Conservation (phyloP, 163 green algal species). For the Volvox carteri region DNA sequence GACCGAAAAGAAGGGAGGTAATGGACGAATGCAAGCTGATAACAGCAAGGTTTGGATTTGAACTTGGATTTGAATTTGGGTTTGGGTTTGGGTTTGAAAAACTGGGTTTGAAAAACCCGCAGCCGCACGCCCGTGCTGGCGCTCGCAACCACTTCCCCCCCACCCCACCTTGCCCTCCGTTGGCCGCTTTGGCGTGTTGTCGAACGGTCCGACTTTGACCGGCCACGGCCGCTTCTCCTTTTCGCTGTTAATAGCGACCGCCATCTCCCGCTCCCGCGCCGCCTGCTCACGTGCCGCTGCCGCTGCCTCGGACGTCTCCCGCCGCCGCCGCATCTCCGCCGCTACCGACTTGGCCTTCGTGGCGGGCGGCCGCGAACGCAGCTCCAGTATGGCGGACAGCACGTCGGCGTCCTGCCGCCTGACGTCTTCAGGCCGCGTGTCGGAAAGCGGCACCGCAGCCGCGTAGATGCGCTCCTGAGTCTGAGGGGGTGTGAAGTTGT, state of each 20-base stretch:
- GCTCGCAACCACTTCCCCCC: not conserved
- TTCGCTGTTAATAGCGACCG: constrained; percentile 50
- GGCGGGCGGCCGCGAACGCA: constrained; percentile 22
- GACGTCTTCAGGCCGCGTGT: constrained; percentile 5
- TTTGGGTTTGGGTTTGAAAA: no score
- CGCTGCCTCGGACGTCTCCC: constrained; percentile 44
- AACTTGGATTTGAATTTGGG: no score
- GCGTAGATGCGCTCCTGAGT: constrained; percentile 39
- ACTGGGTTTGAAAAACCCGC: no score
- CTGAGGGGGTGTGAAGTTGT: constrained; percentile 1
- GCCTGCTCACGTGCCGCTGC: constrained; percentile 28
- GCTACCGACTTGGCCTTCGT: constrained; percentile 13
- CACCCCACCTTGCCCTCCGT: constrained; percentile 31
- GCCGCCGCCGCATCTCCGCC: constrained; percentile 41
- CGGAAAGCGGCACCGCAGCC: not conserved
- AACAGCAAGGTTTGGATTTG: no score
- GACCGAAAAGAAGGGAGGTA: no score
- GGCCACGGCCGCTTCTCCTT: constrained; percentile 61
- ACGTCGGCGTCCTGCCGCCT: constrained; percentile 26
- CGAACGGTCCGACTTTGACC: constrained; percentile 63
- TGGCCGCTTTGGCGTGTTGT: constrained; percentile 69
- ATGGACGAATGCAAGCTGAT: no score
- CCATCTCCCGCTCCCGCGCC: constrained; percentile 30
- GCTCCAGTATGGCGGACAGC: constrained; percentile 38
- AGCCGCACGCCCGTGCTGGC: not conserved